Evolutionary conservation across 1,139 yeast genomes (phyloP), one percentile per base, ranked within the genome.

Genomic region (Groenewaldozyma sp.): DNA sequence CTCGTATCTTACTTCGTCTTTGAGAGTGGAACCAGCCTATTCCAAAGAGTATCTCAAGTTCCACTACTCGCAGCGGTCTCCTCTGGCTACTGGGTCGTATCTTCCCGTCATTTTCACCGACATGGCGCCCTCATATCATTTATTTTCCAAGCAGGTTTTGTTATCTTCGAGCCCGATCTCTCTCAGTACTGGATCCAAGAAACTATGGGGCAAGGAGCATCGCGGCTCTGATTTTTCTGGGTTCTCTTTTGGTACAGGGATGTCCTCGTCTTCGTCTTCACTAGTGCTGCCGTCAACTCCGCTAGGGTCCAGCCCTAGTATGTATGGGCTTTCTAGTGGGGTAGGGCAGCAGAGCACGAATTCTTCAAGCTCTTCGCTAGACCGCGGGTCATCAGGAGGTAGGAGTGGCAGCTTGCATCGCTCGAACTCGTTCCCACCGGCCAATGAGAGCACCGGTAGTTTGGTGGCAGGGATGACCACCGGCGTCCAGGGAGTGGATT

Each of bases 21-120:
- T 71, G 33, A 44, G 53, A 1, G 55, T 61, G n/a, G 78, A 74
- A 45, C 70, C 75, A 1, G 63, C 70, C 9, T 49, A 56, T 13
- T 53, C 63, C 19, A 73, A 74, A n/a, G 52, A 62, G 22, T 70
- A 67, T 44, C 55, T 64, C 29, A 59, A 62, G 38, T 56, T 55
- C 33, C 72, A 70, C 48, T 63, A 63, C 43, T 49, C 58, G 4
- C 68, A 73, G 24, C 60, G 69, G 51, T 63, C 73, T 26, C 77
- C 72, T 2, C 54, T 78, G 36, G 58, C 71, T 22, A 64, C 71
- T 3, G 86, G 84, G 2, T 68, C 78, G 2, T 76, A 73, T 48
- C 57, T 78, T 13, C 81, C 87, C 1, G 64, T 78, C 11, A 51
- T 79, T 37, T 79, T 79, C 53, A 76, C 80, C 3, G 76, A 73